phyloP scores from a whole-genome alignment of 176 grass and related monocot genomes.

The Cenchrus americanus region DNA sequence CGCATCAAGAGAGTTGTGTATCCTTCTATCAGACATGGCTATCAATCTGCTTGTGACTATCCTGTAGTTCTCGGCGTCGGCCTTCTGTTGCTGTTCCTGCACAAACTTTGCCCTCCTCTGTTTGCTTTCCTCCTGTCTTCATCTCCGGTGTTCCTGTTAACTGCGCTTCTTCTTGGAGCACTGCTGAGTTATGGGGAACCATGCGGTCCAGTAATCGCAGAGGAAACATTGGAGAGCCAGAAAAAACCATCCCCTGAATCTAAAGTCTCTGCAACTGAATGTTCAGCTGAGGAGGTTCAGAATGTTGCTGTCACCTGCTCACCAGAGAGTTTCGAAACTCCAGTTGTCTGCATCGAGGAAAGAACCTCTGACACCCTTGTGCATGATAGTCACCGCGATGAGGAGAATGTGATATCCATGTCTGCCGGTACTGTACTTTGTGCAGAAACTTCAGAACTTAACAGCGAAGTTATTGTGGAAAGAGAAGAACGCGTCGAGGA shows the following conservation, averaged over 20 bases:
- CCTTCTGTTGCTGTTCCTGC: conserved; percentile 46
- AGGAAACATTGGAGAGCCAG: neutral
- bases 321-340: conserved; percentile 14
- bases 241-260: neutral
- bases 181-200: conserved; percentile 55
- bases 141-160: conserved; percentile 60
- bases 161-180: conserved; percentile 67
- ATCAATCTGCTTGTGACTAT: conserved; percentile 43
- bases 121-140: conserved; percentile 26
- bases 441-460: conserved; percentile 19
- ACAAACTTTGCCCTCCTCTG: conserved; percentile 38
- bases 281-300: conserved; percentile 10
- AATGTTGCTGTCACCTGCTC: conserved; percentile 1
- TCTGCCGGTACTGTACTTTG: neutral
- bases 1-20: conserved; percentile 39
- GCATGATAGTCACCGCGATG: conserved; percentile 8
- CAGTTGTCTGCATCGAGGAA: conserved; percentile 10
- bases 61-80: conserved; percentile 25
- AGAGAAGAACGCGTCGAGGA: conserved; percentile 20
- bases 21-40: conserved; percentile 50
- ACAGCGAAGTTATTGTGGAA: conserved; percentile 20
- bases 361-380: neutral
- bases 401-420: conserved; percentile 1
- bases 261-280: neutral
- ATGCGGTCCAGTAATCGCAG: conserved; percentile 34